A percentile compares a stretch with the other conserved stretches of the same genome.
phyloP scores from a whole-genome alignment of 1,284 basidiomycete genomes.

The Takashimella koratensis region DNA sequence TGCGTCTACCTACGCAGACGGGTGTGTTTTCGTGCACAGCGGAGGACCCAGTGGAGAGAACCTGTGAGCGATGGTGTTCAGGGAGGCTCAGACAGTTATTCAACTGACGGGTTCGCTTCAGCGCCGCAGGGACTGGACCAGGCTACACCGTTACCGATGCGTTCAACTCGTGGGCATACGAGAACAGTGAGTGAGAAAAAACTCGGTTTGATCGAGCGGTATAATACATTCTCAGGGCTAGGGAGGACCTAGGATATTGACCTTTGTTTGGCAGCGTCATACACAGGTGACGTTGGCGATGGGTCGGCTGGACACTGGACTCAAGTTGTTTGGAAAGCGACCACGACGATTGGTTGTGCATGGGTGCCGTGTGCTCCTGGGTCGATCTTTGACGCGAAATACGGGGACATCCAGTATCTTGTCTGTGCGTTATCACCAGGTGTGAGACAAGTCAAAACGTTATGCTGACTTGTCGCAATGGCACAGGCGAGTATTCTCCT shows the following conservation, averaged over 20 bases:
- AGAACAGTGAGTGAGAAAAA: constrained; percentile 25
- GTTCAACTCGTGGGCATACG: constrained; percentile 33
- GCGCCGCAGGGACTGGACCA: constrained; percentile 31
- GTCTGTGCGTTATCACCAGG: not conserved
- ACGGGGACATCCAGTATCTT: not conserved
- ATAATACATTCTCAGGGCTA: no score
- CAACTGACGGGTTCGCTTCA: no score
- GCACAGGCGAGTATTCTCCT: constrained; percentile 22
- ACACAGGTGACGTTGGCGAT: constrained; percentile 26
- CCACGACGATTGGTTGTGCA: constrained; percentile 34
- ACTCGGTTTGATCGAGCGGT: no score
- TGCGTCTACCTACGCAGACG: constrained; percentile 2
- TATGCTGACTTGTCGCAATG: constrained; percentile 18
- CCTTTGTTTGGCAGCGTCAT: constrained; percentile 9
- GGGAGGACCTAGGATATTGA: constrained; percentile 8
- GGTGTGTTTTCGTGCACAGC: constrained; percentile 5
- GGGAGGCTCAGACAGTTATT: no score
- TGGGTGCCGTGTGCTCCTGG: constrained; percentile 12
- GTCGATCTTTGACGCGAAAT: constrained; percentile 9
- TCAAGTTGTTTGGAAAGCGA: constrained; percentile 40
- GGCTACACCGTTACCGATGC: constrained; percentile 26
- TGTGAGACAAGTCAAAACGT: no score
- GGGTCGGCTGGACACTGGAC: constrained; percentile 34
- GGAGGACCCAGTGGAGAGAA: constrained; percentile 3
- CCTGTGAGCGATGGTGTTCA: not conserved